Evolutionary conservation across 805 yeast genomes (phyloP).

Genomic region (Suhomyces sp.): DNA sequence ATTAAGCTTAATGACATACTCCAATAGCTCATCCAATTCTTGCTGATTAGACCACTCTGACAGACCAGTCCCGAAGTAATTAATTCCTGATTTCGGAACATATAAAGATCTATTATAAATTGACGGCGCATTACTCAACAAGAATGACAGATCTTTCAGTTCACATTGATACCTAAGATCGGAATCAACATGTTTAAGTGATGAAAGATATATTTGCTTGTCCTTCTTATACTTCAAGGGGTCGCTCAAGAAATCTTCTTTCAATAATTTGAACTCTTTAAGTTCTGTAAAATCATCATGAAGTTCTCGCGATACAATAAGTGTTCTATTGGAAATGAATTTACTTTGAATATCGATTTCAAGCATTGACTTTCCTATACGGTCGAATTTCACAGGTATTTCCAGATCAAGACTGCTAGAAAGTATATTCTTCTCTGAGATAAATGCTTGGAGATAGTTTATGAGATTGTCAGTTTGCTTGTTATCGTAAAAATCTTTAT

Average conservation of each 20-base stretch:
- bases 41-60: constrained; percentile 32
- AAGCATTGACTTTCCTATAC: constrained; percentile 62
- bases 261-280: constrained; percentile 9
- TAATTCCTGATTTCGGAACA: constrained; percentile 1
- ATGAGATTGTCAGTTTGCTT: constrained; percentile 11
- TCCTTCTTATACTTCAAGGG: constrained; percentile 1
- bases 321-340: constrained; percentile 57
- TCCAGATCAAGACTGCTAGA: constrained; percentile 10
- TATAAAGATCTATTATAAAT: constrained; percentile 8
- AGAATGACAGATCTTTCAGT: constrained; percentile 25
- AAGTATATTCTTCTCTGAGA: constrained; percentile 30
- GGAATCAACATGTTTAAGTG: constrained; percentile 53
- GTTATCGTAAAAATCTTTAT: constrained; percentile 1
- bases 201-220: constrained; percentile 38
- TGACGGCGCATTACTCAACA: constrained; percentile 6
- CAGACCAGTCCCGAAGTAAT: constrained; percentile 21
- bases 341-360: constrained; percentile 71
- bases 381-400: constrained; percentile 27
- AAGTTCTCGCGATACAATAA: constrained; percentile 42
- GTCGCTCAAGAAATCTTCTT: neutral
- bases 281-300: constrained; percentile 52
- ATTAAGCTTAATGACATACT: constrained; percentile 28
- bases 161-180: constrained; percentile 57
- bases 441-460: constrained; percentile 17
- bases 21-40: constrained; percentile 29